Evolutionary conservation across 2,329 filamentous ascomycete species (phyloP), one percentile per base, ranked within the genome.

Genomic region (Colletotrichum shisoi): DNA sequence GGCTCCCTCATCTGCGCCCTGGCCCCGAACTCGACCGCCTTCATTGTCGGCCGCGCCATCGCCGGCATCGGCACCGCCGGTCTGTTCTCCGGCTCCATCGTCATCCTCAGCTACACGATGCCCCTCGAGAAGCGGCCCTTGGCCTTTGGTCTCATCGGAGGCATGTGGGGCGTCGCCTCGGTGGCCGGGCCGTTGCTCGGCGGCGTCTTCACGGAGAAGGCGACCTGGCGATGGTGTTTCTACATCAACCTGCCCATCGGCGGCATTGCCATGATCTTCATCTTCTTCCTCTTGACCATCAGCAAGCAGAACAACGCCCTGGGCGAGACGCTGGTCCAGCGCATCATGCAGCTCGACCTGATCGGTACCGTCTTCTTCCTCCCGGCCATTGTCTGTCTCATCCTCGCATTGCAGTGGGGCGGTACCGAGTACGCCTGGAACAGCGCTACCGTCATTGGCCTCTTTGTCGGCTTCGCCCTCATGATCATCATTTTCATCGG

Each of bases 391-490:
- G 73, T 87, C 68, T 83, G 81, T 70, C 77, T 87, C 13, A 75
- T 88, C 9, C 78, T 88, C 4, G 85, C 84, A 8, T 76, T 88
- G 44, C 82, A 87, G 71, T 87, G 83, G 82, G 86, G 85, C 15
- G 86, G 86, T 9, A 76, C 80, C 45, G 73, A 81, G 27, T 82
- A 84, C 62, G 57, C 84, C 4, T 88, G 85, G 85, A 77, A 73
- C 63, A 79, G 78, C 74, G 74, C 79, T 13, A 77, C 75, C 27
- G 78, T 86, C 57, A 82, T 87, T 44, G 84, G 82, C 1, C 75
- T 87, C 21, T 81, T 87, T 61, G 77, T 82, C 9, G 81, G 83
- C 4, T 80, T 80, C n/a, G 83, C 73, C 1, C 73, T 79, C 21
- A 79, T 86, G 73, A 74, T 79, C 17, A 62, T 73, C 62, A 69